Percentiles rank a stretch among this genome's conserved stretches.
phyloP scores from a whole-genome alignment of 805 yeast species.

The Metschnikowia anglica region DNA sequence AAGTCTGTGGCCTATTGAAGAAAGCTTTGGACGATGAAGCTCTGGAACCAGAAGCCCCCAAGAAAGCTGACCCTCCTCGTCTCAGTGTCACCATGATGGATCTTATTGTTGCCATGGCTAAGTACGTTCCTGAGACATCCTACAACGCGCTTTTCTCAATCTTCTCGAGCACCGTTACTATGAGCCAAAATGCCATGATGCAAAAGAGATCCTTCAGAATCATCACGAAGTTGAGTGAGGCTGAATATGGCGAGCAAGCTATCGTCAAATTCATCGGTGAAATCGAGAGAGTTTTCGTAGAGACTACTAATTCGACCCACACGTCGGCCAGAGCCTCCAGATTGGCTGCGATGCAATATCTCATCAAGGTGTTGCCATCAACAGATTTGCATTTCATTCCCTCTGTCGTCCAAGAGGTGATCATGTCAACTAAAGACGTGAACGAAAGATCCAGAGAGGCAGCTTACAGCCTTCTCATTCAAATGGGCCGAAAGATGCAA shows the following conservation, averaged over 20 bases:
- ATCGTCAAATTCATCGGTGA: constrained; percentile 52
- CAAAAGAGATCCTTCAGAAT: constrained; percentile 91
- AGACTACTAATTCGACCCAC: constrained; percentile 56
- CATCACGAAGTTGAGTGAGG: constrained; percentile 66
- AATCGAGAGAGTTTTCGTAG: constrained; percentile 58
- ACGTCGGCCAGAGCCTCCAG: constrained; percentile 81
- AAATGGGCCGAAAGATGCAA: constrained; percentile 77
- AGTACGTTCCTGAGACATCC: constrained; percentile 69
- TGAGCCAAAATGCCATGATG: constrained; percentile 57
- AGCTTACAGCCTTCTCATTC: constrained; percentile 71
- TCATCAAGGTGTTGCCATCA: constrained; percentile 63
- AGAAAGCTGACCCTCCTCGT: constrained; percentile 41
- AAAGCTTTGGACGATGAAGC: constrained; percentile 56
- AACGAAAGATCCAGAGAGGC: constrained; percentile 88
- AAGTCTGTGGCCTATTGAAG: constrained; percentile 77
- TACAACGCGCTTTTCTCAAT: constrained; percentile 77
- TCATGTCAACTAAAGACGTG: constrained; percentile 84
- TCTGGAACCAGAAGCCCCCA: constrained; percentile 31
- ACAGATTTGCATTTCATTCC: constrained; percentile 76
- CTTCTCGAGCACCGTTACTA: constrained; percentile 62
- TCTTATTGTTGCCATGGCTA: constrained; percentile 80
- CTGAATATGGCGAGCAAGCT: constrained; percentile 60
- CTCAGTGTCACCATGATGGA: constrained; percentile 88
- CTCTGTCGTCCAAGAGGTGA: constrained; percentile 78
- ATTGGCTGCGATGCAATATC: constrained; percentile 59